These are phyloP conservation scores for Phoma sp. DNA, from an alignment of 2,329 filamentous ascomycete species.

Conservation along the genomic window DNA sequence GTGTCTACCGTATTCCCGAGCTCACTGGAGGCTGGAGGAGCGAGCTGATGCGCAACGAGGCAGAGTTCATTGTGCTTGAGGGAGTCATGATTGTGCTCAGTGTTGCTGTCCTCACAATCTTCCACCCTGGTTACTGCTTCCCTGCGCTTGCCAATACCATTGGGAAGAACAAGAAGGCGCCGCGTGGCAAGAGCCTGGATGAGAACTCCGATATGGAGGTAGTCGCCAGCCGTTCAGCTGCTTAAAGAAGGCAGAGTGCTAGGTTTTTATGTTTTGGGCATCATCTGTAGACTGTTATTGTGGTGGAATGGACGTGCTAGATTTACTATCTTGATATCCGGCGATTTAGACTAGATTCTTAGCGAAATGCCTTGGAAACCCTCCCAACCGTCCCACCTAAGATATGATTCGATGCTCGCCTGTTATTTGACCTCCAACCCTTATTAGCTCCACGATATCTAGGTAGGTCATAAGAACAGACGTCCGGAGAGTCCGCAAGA, in stretches of 20 bases:
- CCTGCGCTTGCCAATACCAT: conserved; percentile 39
- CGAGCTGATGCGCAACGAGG: conserved; percentile 57
- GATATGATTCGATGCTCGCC: too few relatives aligned
- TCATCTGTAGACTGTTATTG: too few relatives aligned
- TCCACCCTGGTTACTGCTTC: conserved; percentile 56
- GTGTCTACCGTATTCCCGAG: conserved; percentile 59
- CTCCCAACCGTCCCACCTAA: too few relatives aligned
- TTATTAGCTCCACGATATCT: too few relatives aligned
- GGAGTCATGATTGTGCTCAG: conserved; percentile 62
- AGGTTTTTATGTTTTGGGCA: not conserved
- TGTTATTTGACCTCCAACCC: too few relatives aligned
- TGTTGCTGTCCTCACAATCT: conserved; percentile 53
- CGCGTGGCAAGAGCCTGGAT: conserved; percentile 27
- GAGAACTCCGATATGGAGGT: conserved; percentile 29
- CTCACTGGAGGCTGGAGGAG: conserved; percentile 57
- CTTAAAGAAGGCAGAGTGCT: not conserved
- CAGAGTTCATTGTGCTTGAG: conserved; percentile 59
- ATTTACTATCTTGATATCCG: too few relatives aligned
- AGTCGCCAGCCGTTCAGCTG: conserved; percentile 4
- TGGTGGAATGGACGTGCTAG: too few relatives aligned
- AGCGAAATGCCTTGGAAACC: too few relatives aligned
- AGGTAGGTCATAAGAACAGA: too few relatives aligned
- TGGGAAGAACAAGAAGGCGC: conserved; percentile 17
- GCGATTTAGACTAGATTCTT: too few relatives aligned
- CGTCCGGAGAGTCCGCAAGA: too few relatives aligned